Conservation (phyloP, 2,329 filamentous ascomycete genomes). For the Decorospora gaudefroyi region DNA sequence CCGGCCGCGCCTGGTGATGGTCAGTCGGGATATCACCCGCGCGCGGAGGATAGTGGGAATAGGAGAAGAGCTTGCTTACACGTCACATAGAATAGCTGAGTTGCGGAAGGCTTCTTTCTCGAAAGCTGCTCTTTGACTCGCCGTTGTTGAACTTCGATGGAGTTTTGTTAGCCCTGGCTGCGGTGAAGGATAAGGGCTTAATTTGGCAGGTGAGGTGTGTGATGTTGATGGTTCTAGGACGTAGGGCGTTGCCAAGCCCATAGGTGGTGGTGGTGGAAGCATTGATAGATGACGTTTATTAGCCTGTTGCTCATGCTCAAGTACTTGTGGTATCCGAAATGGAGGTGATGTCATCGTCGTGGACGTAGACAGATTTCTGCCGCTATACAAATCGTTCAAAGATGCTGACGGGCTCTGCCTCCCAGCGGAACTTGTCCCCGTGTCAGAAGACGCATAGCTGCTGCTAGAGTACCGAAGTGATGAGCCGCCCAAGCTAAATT, state of each 20-base stretch:
- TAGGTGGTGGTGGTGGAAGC: slow-evolving; percentile 35
- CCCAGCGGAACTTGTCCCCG: slow-evolving; percentile 19
- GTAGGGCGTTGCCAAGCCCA: slow-evolving; percentile 20
- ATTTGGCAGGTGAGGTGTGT: slow-evolving; percentile 23
- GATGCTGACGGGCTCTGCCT: slow-evolving; percentile 18
- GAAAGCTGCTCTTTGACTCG: slow-evolving; percentile 45
- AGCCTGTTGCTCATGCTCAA: slow-evolving; percentile 16
- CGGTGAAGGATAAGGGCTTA: slow-evolving; percentile 26
- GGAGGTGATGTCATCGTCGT: slow-evolving; percentile 20
- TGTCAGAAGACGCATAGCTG: slow-evolving; percentile 87
- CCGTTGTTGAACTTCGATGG: slow-evolving; percentile 41
- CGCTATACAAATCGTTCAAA: slow-evolving; percentile 14
- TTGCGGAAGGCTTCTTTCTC: slow-evolving; percentile 52
- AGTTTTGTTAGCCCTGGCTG: slow-evolving; percentile 30
- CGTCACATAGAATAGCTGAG: slow-evolving; percentile 52
- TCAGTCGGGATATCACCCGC: slow-evolving; percentile 2
- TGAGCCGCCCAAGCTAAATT: slow-evolving; percentile 61
- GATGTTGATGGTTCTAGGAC: slow-evolving; percentile 19
- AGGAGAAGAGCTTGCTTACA: slow-evolving; percentile 33
- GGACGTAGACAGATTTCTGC: slow-evolving; percentile 17
- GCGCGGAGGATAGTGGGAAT: not conserved
- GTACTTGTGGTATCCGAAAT: slow-evolving; percentile 21
- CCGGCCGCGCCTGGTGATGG: slow-evolving; percentile 39
- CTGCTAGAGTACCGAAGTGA: slow-evolving; percentile 79
- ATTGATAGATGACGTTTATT: slow-evolving; percentile 23